A percentile compares a stretch with the other conserved stretches of the same genome.
Evolutionary conservation across 2,329 filamentous ascomycete genomes (phyloP).

Genomic region (Thielaviopsis musarum): DNA sequence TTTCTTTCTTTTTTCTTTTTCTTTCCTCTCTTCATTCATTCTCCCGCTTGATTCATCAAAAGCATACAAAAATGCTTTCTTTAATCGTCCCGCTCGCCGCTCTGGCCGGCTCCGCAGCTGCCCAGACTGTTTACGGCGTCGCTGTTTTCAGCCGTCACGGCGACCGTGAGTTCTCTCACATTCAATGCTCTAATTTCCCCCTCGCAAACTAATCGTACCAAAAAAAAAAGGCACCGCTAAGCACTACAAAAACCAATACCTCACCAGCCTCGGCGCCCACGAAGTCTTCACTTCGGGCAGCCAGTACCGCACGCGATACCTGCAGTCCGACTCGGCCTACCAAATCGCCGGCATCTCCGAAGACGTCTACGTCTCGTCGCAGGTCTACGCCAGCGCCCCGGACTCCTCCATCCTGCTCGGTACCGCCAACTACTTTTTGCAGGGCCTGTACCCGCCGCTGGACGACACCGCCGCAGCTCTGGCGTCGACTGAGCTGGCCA

Average conservation of each 20-base stretch:
- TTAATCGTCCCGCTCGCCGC: neutral
- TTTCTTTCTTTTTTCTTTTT: neutral
- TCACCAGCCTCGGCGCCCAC: slow-evolving; percentile 21
- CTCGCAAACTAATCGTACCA: neutral
- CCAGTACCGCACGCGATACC: slow-evolving; percentile 15
- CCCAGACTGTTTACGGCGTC: slow-evolving; percentile 20
- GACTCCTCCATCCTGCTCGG: slow-evolving; percentile 20
- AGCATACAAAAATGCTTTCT: slow-evolving; percentile 3
- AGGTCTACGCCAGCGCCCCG: slow-evolving; percentile 20
- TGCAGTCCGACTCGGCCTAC: slow-evolving; percentile 15
- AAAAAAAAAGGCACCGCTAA: slow-evolving; percentile 19
- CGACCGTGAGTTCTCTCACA: slow-evolving; percentile 17
- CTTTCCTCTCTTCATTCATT: neutral
- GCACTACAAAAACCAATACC: slow-evolving; percentile 19
- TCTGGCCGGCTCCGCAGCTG: slow-evolving; percentile 14
- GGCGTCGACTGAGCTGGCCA: slow-evolving; percentile 18
- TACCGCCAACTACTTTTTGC: slow-evolving; percentile 22
- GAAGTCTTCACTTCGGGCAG: slow-evolving; percentile 19
- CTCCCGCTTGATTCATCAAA: too few species aligned
- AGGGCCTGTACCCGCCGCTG: slow-evolving; percentile 21
- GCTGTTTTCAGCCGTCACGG: slow-evolving; percentile 21
- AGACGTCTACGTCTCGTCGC: slow-evolving; percentile 18
- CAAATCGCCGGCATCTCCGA: slow-evolving; percentile 20
- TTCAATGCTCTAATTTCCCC: neutral
- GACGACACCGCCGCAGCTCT: slow-evolving; percentile 16